Conservation (phyloP, 306 rosid genomes). For the Mimosa bimucronata region DNA sequence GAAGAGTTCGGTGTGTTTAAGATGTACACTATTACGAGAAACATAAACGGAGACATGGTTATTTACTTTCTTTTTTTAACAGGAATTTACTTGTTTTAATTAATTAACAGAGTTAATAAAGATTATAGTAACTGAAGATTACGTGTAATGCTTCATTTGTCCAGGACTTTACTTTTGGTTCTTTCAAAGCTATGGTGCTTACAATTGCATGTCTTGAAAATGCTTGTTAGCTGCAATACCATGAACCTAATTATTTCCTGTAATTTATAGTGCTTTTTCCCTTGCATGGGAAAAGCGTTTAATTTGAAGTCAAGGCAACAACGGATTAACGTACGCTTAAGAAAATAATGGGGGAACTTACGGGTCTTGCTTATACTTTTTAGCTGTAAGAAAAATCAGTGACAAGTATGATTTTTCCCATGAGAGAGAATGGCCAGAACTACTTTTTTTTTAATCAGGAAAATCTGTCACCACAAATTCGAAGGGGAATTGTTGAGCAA, state of each 20-base stretch:
- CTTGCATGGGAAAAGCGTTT: not conserved
- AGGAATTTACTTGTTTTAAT: not conserved
- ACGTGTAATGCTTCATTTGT: not conserved
- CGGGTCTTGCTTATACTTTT: not conserved
- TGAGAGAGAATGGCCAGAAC: not conserved
- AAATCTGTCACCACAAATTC: not conserved
- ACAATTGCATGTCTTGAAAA: not conserved
- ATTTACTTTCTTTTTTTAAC: not conserved
- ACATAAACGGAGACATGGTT: not conserved
- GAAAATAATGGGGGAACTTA: not conserved
- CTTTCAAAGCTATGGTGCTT: not conserved
- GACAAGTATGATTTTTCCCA: no score
- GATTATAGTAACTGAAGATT: not conserved
- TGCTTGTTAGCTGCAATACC: not conserved
- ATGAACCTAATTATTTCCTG: not conserved
- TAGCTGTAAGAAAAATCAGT: not conserved
- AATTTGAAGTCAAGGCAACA: constrained; percentile 2
- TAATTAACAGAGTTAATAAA: not conserved
- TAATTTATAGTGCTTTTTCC: not conserved
- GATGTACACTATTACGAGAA: not conserved
- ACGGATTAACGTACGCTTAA: not conserved
- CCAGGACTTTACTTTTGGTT: not conserved
- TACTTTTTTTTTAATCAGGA: not conserved
- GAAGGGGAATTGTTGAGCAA: not conserved
- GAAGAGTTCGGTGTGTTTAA: not conserved